These are phyloP conservation scores for Termitomyces sp. DNA, from an alignment of 768 basidiomycete genomes.

Conservation along the genomic window DNA sequence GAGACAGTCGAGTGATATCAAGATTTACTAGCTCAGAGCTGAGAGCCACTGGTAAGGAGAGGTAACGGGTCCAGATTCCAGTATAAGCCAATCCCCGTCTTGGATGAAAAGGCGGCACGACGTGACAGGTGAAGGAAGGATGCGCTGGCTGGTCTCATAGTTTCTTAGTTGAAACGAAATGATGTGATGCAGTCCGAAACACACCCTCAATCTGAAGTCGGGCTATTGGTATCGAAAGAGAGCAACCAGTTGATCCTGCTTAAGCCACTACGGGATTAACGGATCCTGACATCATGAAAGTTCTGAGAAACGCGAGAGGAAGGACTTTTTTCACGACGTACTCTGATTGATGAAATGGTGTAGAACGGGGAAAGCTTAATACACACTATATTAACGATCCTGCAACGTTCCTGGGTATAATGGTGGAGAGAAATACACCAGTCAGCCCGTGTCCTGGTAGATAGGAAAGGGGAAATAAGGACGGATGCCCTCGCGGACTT, in stretches of 20 bases:
- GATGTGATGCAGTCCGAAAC: constrained; percentile 1
- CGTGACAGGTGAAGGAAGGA: neutral
- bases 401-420: constrained; percentile 17
- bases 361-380: constrained; percentile 4
- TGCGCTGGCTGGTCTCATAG: neutral
- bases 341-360: constrained; percentile 3
- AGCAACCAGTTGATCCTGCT: neutral
- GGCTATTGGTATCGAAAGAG: neutral
- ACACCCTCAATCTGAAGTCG: neutral
- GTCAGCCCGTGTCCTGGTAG: constrained; percentile 9
- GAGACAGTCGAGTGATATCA: neutral
- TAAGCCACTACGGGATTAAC: constrained; percentile 3
- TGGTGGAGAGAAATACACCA: constrained; percentile 10
- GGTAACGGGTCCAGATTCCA: neutral
- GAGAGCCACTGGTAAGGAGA: too few relatives aligned
- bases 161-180: neutral
- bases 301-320: neutral
- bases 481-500: constrained; percentile 30
- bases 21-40: neutral
- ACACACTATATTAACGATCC: constrained; percentile 11
- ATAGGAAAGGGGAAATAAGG: constrained; percentile 18
- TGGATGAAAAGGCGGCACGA: neutral
- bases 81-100: neutral
- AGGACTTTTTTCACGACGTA: neutral
- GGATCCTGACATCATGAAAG: neutral